Conservation (phyloP, 2,329 filamentous ascomycete genomes). For the Neurospora sp. region DNA sequence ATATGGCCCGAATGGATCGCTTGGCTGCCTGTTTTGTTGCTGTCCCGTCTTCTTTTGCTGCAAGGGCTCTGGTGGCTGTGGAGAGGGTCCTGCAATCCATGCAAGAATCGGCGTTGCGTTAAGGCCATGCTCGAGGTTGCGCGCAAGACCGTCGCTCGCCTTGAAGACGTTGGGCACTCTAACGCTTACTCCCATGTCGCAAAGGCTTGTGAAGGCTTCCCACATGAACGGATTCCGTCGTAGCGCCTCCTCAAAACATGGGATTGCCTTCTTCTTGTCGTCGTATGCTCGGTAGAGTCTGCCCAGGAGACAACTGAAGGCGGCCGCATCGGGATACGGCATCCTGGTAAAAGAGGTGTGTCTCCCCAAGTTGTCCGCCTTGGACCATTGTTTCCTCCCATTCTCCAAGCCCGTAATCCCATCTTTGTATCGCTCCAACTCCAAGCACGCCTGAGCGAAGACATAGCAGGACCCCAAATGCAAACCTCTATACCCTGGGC, state of each 20-base stretch:
- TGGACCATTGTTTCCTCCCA: conserved; percentile 63
- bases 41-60: conserved; percentile 33
- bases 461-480: conserved; percentile 86
- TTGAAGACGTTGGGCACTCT: conserved; percentile 82
- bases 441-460: conserved; percentile 81
- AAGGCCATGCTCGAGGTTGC: conserved; percentile 34
- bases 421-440: conserved; percentile 67
- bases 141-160: conserved; percentile 46
- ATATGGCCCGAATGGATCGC: conserved; percentile 44
- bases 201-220: conserved; percentile 87
- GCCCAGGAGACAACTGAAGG: conserved; percentile 73
- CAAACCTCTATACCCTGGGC: conserved; percentile 56
- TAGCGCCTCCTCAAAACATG: conserved; percentile 79
- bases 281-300: conserved; percentile 81
- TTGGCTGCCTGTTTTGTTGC: conserved; percentile 22
- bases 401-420: conserved; percentile 80
- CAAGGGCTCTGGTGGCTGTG: conserved; percentile 29
- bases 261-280: conserved; percentile 71
- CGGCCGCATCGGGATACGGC: conserved; percentile 71
- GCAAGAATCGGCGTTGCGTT: conserved; percentile 23
- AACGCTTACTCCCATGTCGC: conserved; percentile 76
- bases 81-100: conserved; percentile 25
- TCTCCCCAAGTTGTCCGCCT: conserved; percentile 69
- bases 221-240: conserved; percentile 94
- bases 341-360: conserved; percentile 70